phyloP scores from a whole-genome alignment of 2,329 filamentous ascomycete species.

The Colletotrichum liaoningense region DNA sequence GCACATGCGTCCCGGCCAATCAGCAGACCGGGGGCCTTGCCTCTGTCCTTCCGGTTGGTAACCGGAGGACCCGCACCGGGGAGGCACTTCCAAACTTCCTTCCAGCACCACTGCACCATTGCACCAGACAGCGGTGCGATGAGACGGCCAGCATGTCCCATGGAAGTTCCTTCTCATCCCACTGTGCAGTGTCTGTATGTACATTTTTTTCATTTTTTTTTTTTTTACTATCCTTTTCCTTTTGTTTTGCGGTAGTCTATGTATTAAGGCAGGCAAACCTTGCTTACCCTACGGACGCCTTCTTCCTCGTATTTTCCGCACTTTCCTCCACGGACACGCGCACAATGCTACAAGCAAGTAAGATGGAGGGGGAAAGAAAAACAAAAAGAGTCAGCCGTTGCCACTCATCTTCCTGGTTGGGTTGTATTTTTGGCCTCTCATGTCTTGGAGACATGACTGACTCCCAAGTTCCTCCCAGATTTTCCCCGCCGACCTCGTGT shows the following conservation, averaged over 20 bases:
- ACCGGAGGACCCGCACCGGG: conserved; percentile 17
- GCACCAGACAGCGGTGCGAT: background rate
- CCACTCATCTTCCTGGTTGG: background rate
- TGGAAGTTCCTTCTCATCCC: no score
- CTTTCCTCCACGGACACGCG: background rate
- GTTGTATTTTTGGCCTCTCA: background rate
- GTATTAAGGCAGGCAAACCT: background rate
- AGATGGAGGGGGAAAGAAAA: background rate
- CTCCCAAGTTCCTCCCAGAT: background rate
- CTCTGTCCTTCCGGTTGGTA: conserved; percentile 35
- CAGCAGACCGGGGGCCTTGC: conserved; percentile 8
- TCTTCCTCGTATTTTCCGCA: background rate
- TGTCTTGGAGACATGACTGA: background rate
- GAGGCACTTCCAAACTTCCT: background rate
- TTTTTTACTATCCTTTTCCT: no score
- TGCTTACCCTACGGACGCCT: background rate
- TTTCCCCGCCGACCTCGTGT: background rate
- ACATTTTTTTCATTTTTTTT: no score
- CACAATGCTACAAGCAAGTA: background rate
- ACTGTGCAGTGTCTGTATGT: no score
- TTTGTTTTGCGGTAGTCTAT: no score
- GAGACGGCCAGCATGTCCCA: no score
- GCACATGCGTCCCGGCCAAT: conserved; percentile 23
- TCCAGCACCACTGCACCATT: no score
- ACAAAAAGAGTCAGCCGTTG: background rate